These are phyloP conservation scores for Hymenochaete sp. DNA, from an alignment of 1,284 basidiomycete genomes.

Conservation along the genomic window DNA sequence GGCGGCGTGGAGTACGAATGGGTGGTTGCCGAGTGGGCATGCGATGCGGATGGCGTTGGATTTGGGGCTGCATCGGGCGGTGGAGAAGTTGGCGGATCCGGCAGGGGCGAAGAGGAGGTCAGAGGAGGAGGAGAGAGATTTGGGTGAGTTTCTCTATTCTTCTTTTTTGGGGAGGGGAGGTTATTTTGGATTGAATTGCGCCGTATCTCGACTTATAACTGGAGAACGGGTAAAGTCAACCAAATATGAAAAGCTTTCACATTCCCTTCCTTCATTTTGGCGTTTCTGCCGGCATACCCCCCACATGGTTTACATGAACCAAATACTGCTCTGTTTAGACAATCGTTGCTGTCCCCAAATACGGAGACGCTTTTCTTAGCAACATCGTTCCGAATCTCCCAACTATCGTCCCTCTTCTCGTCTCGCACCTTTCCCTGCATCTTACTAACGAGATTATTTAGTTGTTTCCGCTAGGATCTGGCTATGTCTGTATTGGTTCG, in stretches of 20 bases:
- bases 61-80: slow-evolving; percentile 80
- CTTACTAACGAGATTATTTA: too few relatives aligned
- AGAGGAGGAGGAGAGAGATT: slow-evolving; percentile 79
- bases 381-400: slow-evolving; percentile 11
- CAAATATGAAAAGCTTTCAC: background rate
- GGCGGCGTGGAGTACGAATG: slow-evolving; percentile 89
- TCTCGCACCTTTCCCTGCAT: slow-evolving; percentile 20
- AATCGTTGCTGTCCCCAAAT: background rate
- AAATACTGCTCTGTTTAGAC: slow-evolving; percentile 8
- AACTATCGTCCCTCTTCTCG: background rate
- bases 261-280: slow-evolving; percentile 6
- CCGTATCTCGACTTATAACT: too few relatives aligned
- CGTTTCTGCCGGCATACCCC: too few relatives aligned
- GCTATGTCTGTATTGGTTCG: slow-evolving; percentile 91
- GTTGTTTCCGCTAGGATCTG: slow-evolving; percentile 89
- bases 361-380: too few relatives aligned
- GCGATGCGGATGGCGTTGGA: slow-evolving; percentile 93
- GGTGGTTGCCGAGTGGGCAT: slow-evolving; percentile 87
- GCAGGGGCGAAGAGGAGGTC: slow-evolving; percentile 47
- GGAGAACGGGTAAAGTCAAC: too few relatives aligned
- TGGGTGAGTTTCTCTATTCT: slow-evolving; percentile 43
- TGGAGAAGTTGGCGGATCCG: slow-evolving; percentile 76
- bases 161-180: background rate
- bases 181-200: too few relatives aligned
- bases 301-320: slow-evolving; percentile 17